Evolutionary conservation across 306 rosid species (phyloP).

Genomic region (Hippophae rhamnoides): DNA sequence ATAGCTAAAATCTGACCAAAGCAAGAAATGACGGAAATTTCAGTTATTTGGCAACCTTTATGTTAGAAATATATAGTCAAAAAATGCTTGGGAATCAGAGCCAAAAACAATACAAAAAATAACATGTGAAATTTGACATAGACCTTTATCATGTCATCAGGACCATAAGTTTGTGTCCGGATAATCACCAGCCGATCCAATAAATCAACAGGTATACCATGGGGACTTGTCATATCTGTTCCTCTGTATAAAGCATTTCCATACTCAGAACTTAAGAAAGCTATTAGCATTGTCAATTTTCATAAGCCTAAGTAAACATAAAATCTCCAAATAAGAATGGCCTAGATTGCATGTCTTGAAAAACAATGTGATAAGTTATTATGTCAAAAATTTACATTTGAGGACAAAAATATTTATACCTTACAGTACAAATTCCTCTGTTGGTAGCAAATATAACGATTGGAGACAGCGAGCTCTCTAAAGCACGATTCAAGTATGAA

Average conservation of each 20-base stretch:
- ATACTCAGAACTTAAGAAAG: conserved; percentile 15
- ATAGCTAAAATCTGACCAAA: conserved; percentile 67
- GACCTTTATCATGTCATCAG: conserved; percentile 95
- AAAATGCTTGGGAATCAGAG: neutral
- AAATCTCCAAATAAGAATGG: neutral
- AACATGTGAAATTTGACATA: neutral
- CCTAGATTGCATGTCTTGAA: neutral
- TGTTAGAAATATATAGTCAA: too few species aligned
- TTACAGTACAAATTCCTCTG: conserved; percentile 92
- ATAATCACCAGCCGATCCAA: conserved; percentile 84
- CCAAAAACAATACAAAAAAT: neutral
- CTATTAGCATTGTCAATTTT: neutral
- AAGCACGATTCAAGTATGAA: conserved; percentile 89
- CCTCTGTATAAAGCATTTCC: conserved; percentile 44
- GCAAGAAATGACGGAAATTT: conserved; percentile 8
- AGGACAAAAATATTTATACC: conserved; percentile 37
- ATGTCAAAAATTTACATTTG: neutral
- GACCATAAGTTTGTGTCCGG: conserved; percentile 71
- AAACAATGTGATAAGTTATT: neutral
- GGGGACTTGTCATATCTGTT: conserved; percentile 94
- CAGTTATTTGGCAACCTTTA: conserved; percentile 6
- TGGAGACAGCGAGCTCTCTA: conserved; percentile 93
- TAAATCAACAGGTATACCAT: conserved; percentile 93
- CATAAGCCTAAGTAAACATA: neutral
- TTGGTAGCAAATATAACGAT: conserved; percentile 95